phyloP scores from a whole-genome alignment of 495 filamentous ascomycete species.

The Penicillium waksmanii region DNA sequence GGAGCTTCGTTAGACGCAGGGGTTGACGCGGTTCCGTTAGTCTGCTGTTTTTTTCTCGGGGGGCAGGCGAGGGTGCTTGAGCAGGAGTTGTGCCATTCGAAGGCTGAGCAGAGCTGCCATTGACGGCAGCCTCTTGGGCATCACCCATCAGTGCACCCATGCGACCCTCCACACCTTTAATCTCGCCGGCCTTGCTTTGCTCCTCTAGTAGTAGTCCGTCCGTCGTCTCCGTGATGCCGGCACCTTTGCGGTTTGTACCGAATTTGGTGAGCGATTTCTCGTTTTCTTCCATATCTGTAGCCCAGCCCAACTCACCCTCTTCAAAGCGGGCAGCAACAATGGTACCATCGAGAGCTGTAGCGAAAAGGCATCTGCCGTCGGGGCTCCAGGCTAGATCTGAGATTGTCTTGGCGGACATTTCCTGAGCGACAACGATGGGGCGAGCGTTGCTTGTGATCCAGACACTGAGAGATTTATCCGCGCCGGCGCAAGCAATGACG shows the following conservation, averaged over 20 bases:
- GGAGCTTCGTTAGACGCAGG: slow-evolving; percentile 48
- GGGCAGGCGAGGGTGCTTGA: slow-evolving; percentile 36
- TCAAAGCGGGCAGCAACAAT: slow-evolving; percentile 78
- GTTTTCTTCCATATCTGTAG: slow-evolving; percentile 80
- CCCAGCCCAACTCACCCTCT: slow-evolving; percentile 72
- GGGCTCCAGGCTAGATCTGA: slow-evolving; percentile 95
- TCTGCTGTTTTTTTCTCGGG: slow-evolving; percentile 48
- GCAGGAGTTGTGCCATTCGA: slow-evolving; percentile 50
- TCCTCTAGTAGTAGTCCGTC: slow-evolving; percentile 87
- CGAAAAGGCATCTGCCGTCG: slow-evolving; percentile 83
- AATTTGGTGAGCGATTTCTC: slow-evolving; percentile 91
- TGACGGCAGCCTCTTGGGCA: slow-evolving; percentile 43
- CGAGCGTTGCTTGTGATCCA: slow-evolving; percentile 96
- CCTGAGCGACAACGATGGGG: slow-evolving; percentile 85
- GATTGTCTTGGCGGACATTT: slow-evolving; percentile 85
- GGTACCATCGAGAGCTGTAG: slow-evolving; percentile 84
- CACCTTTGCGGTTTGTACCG: slow-evolving; percentile 80
- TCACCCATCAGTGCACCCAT: slow-evolving; percentile 99
- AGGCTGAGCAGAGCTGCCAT: slow-evolving; percentile 43
- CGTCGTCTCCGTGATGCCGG: slow-evolving; percentile 87
- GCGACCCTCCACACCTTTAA: slow-evolving; percentile 84
- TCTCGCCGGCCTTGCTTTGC: slow-evolving; percentile 85
- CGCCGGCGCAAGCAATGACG: slow-evolving; percentile 94
- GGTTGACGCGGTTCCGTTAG: slow-evolving; percentile 42
- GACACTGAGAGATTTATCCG: slow-evolving; percentile 91